Evolutionary conservation across 108 stramenopile species (phyloP).

Genomic region (Fistulifera pelliculosa): DNA sequence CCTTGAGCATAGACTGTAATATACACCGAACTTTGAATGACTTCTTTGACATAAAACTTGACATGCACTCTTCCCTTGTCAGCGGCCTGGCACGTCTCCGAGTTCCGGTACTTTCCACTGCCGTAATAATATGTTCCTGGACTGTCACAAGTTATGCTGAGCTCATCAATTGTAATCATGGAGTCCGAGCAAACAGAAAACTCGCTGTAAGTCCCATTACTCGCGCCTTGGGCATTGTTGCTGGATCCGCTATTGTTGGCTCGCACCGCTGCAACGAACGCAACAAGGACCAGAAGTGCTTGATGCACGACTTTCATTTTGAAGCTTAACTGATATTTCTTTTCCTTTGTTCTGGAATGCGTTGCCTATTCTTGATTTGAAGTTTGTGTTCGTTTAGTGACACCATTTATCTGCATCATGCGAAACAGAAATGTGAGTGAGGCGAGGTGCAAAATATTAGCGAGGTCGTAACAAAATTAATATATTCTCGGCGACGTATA

Average conservation of each 20-base stretch:
- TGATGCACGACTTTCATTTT: too few relatives aligned
- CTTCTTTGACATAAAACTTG: constrained; percentile 29
- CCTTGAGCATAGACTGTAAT: constrained; percentile 18
- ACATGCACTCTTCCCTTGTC: constrained; percentile 33
- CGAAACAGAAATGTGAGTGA: too few relatives aligned
- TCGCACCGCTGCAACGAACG: too few relatives aligned
- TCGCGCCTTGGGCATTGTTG: background rate
- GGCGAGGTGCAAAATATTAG: too few relatives aligned
- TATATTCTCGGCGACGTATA: too few relatives aligned
- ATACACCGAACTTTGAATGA: constrained; percentile 10
- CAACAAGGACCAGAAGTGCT: too few relatives aligned
- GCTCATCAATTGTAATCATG: constrained; percentile 28
- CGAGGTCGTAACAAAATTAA: too few relatives aligned
- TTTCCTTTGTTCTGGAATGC: too few relatives aligned
- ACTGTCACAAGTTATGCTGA: constrained; percentile 34
- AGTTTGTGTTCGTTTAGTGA: too few relatives aligned
- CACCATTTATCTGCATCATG: too few relatives aligned
- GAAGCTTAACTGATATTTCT: too few relatives aligned
- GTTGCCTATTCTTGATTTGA: too few relatives aligned
- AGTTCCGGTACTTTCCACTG: constrained; percentile 42
- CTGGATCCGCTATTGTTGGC: background rate
- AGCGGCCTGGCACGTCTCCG: constrained; percentile 23
- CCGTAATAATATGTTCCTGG: constrained; percentile 55
- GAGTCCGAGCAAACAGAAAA: constrained; percentile 29
- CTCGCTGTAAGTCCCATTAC: constrained; percentile 4